phyloP scores from a whole-genome alignment of 2,329 filamentous ascomycete species.

The Claviceps monticola region DNA sequence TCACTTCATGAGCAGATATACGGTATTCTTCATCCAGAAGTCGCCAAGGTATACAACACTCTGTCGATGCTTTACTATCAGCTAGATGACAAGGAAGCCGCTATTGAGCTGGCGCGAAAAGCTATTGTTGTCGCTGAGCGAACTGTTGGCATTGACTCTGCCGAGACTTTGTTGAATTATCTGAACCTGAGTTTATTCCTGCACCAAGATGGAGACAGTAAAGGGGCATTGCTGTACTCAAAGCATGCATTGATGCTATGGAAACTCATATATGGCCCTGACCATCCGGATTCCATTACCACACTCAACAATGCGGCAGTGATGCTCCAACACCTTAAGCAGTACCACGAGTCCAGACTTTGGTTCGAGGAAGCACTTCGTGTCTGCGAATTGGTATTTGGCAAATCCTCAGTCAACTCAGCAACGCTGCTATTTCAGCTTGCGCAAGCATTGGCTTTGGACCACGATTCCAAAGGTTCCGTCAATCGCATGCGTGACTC shows the following conservation, averaged over 20 bases:
- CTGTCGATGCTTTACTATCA: slow-evolving; percentile 94
- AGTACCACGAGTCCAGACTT: slow-evolving; percentile 82
- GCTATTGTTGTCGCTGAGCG: slow-evolving; percentile 92
- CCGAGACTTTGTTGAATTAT: slow-evolving; percentile 89
- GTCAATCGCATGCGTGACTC: slow-evolving; percentile 92
- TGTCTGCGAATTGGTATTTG: slow-evolving; percentile 81
- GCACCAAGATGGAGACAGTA: slow-evolving; percentile 83
- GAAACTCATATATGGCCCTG: slow-evolving; percentile 90
- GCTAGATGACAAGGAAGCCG: slow-evolving; percentile 92
- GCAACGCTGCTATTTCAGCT: slow-evolving; percentile 95
- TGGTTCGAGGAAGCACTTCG: slow-evolving; percentile 93
- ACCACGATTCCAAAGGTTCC: slow-evolving; percentile 83
- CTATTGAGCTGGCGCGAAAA: slow-evolving; percentile 89
- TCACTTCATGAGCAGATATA: slow-evolving; percentile 98
- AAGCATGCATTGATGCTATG: slow-evolving; percentile 88
- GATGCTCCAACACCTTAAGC: slow-evolving; percentile 93
- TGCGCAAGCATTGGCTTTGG: slow-evolving; percentile 86
- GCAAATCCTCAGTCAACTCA: slow-evolving; percentile 79
- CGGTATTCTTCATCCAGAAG: slow-evolving; percentile 90
- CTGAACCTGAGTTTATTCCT: slow-evolving; percentile 91
- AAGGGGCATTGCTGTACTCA: slow-evolving; percentile 72
- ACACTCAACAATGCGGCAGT: slow-evolving; percentile 98
- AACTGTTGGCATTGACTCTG: slow-evolving; percentile 83
- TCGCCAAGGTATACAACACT: slow-evolving; percentile 87
- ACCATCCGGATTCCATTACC: slow-evolving; percentile 94